Percentiles rank a stretch among this genome's conserved stretches.
These are phyloP conservation scores for Kalaharituber pfeilii DNA, from an alignment of 2,329 filamentous ascomycete species.

Conservation along the genomic window DNA sequence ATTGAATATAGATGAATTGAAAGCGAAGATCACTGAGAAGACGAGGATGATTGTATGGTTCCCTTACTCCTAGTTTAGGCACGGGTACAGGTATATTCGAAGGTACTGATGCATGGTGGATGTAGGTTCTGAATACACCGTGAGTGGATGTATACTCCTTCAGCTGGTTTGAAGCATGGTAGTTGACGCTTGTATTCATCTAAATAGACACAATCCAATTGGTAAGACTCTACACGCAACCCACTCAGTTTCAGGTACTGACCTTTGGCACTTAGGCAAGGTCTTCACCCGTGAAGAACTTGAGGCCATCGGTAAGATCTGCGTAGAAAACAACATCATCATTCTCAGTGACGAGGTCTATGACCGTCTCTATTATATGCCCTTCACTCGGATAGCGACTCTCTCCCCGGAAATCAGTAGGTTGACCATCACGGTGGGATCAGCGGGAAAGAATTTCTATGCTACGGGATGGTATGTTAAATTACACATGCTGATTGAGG, in stretches of 20 bases:
- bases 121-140: slow-evolving; percentile 35
- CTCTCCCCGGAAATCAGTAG: slow-evolving; percentile 77
- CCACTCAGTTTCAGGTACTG: slow-evolving; percentile 39
- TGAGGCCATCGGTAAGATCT: slow-evolving; percentile 67
- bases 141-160: slow-evolving; percentile 23
- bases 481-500: slow-evolving; percentile 23
- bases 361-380: slow-evolving; percentile 84
- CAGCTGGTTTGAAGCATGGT: neutral
- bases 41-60: slow-evolving; percentile 96
- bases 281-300: slow-evolving; percentile 77
- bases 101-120: neutral
- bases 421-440: slow-evolving; percentile 83
- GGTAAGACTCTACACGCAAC: slow-evolving; percentile 77
- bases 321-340: slow-evolving; percentile 82
- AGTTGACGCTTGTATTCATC: neutral
- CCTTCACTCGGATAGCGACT: slow-evolving; percentile 82
- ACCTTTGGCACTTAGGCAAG: slow-evolving; percentile 33
- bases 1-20: slow-evolving; percentile 66
- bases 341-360: slow-evolving; percentile 90
- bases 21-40: slow-evolving; percentile 60
- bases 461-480: slow-evolving; percentile 88
- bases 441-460: slow-evolving; percentile 96
- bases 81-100: neutral
- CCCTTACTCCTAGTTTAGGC: neutral
- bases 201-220: slow-evolving; percentile 61